Conservation (phyloP, 352 stramenopile genomes). For the Phytophthora colocasiae region DNA sequence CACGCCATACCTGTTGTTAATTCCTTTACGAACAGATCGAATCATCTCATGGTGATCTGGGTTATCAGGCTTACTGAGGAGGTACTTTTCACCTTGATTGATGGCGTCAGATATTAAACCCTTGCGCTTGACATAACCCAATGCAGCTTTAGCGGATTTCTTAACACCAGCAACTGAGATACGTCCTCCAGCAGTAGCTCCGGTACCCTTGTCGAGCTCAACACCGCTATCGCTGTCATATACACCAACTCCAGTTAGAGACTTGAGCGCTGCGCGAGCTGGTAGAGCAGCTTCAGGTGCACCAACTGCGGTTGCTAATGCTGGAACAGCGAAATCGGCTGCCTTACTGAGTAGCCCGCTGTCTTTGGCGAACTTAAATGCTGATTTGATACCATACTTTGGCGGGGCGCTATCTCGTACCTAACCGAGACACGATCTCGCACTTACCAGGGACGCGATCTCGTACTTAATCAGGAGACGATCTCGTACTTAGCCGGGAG, state of each 20-base stretch:
- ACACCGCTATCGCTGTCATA: background rate
- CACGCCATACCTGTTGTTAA: constrained; percentile 15
- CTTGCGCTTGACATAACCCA: constrained; percentile 22
- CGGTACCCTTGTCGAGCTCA: no score
- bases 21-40: background rate
- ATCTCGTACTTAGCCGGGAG: no score
- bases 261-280: constrained; percentile 12
- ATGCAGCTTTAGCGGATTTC: constrained; percentile 8
- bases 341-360: constrained; percentile 1
- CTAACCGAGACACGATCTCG: no score
- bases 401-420: no score
- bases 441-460: no score
- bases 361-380: constrained; percentile 30
- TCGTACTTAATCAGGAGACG: no score
- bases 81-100: constrained; percentile 17
- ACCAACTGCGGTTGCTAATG: constrained; percentile 10
- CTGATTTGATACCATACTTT: no score
- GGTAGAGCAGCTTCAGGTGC: constrained; percentile 10
- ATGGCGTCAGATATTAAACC: constrained; percentile 10
- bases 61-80: constrained; percentile 1
- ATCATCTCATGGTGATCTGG: constrained; percentile 2
- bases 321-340: no score
- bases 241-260: constrained; percentile 16
- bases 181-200: constrained; percentile 1
- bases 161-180: constrained; percentile 15